These are phyloP conservation scores for Heliamphora exappendiculata DNA, from an alignment of 148 eudicot species.

Conservation along the genomic window DNA sequence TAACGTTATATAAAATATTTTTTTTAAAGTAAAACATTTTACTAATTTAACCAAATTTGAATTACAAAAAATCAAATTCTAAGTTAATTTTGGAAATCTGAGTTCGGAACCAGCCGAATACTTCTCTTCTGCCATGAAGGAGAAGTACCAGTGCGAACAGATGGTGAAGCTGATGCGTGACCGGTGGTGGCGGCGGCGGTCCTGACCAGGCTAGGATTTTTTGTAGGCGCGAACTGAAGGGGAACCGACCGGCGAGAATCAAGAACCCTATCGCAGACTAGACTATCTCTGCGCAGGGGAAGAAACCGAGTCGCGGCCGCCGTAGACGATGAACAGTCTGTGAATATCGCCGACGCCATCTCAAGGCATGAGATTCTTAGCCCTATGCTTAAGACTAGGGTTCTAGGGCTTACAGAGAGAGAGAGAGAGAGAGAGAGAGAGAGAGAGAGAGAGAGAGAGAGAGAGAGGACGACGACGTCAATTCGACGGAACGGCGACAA, in stretches of 20 bases:
- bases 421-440: too few relatives aligned
- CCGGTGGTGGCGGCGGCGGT: constrained; percentile 17
- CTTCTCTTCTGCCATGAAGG: too few relatives aligned
- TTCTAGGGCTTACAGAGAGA: not conserved
- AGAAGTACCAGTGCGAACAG: constrained; percentile 28
- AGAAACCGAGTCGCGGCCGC: constrained; percentile 29
- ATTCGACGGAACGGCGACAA: not conserved
- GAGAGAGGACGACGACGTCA: not conserved
- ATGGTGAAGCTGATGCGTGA: constrained; percentile 20
- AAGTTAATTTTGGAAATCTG: too few relatives aligned
- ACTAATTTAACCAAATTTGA: too few relatives aligned
- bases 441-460: not conserved
- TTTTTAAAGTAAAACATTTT: too few relatives aligned
- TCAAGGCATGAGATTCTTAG: not conserved
- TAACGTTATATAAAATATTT: too few relatives aligned
- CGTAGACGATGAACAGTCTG: constrained; percentile 41
- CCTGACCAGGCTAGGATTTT: constrained; percentile 9
- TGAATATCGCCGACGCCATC: constrained; percentile 43
- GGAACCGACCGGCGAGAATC: constrained; percentile 20
- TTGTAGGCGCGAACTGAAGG: constrained; percentile 14
- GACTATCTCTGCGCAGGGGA: constrained; percentile 15
- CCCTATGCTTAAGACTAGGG: constrained; percentile 17
- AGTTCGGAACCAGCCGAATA: too few relatives aligned
- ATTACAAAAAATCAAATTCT: too few relatives aligned
- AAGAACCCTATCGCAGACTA: constrained; percentile 14